Base-by-base conservation (phyloP, 257 asterid genomes). In the Rehmannia glutinosa region DNA sequence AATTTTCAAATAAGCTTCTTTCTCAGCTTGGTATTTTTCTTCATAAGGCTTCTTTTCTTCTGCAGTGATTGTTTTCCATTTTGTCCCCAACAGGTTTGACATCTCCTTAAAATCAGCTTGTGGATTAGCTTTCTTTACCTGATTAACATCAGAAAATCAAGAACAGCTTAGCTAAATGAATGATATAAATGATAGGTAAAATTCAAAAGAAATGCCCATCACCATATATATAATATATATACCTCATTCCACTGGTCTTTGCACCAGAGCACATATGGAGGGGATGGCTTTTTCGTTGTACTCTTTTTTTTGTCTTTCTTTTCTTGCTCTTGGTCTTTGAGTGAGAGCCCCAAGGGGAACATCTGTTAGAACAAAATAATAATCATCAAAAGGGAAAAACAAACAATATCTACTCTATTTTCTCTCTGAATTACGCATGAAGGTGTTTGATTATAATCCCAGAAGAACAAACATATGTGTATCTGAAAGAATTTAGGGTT, bases 171-270 rank as follows among this genome's bases (percentile, higher is more conserved):
- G 43, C 6, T 47, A 15, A 19, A 8, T 15, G 2, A 12, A 38
- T 23, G 2, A 12, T 51, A 20, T 15, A 24, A 59, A n/a, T n/a
- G n/a, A n/a, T n/a, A n/a, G n/a, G n/a, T n/a, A n/a, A n/a, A n/a
- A n/a, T n/a, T n/a, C n/a, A n/a, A n/a, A n/a, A n/a, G n/a, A n/a
- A n/a, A n/a, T n/a, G n/a, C n/a, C n/a, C n/a, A n/a, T n/a, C n/a
- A 32, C 4, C 12, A 13, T 41, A 8, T 15, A 41, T 41, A 3
- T 2, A 1, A 55, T 1, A 8, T 19, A 23, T 38, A 35, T 72
- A 92, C 98, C 97, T 87, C 97, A 75, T 68, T 79, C 98, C 98
- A 92, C 43, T 84, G 90, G 69, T 90, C 97, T 76, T 92, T 92
- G 81, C 88, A 86, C 98, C 98, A 92, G 57, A 84, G 66, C 1